Evolutionary conservation across 768 basidiomycete species (phyloP), one percentile per base, ranked within the genome.

Genomic region (Russula compacta): DNA sequence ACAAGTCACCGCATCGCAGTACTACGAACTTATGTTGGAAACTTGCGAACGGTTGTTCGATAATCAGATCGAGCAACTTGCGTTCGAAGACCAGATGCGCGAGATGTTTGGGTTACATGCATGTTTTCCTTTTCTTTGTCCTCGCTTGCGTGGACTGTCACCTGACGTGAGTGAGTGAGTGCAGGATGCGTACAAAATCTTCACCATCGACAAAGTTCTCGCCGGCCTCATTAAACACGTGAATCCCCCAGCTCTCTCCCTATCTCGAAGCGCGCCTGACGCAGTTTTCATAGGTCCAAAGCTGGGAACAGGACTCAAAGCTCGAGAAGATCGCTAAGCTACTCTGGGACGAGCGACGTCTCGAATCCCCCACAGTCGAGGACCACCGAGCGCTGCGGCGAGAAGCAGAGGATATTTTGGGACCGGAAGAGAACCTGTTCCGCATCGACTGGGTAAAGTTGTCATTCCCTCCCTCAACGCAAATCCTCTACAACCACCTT

Each of bases 171-270:
- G 43, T 8, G 12, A 24, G 14, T 42, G 10, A 17, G 29, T 44
- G 3, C 63, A 88, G 86, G 78, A 89, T 32, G 85, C 85, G 0
- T 98, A 92, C 72, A 87, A 86, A 69, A 82, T 93, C 68, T 99
- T 97, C 73, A 98, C 95, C 0, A 77, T 97, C 29, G 95, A 99
- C 74, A 94, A 97, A 72, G 78, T 98, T 39, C 81, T 98, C 46
- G 89, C 88, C 1, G 79, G 84, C 1, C 80, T 98, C 62, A 85
- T 99, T 73, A 98, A 97, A 70, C 92, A 95, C 75, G 91, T 89
- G 43, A 58, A 77, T 67, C 15, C 19, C 24, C 53, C 29, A 17
- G 24, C 6, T 36, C 14, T 29, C 24, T 29, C 24, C 24, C 43
- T 21, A 19, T 36, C n/a, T 50, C 14, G 11, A 10, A 5, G 2